Evolutionary conservation across 306 rosid species (phyloP), one percentile per base, ranked within the genome.

Genomic region (Biancaea sappan): DNA sequence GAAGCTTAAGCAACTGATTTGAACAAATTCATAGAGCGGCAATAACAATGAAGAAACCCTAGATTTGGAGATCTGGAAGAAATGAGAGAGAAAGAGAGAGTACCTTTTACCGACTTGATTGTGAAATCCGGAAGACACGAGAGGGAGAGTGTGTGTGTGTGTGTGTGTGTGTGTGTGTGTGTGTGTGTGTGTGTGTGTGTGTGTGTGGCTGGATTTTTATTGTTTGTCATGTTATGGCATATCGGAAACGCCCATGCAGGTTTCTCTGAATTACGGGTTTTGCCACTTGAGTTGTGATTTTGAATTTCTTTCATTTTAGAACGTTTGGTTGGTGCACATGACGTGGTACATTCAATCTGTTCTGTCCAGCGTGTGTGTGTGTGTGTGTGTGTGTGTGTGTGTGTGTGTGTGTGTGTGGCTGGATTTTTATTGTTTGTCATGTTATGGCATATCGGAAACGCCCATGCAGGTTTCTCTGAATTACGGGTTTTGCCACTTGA

Each of bases 1-100:
- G 31, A 75, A 59, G 83, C 43, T 61, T 15, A 38, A 79, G 65
- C 74, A 31, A 50, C 28, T 37, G 18, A 19, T 37, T 57, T 35
- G 22, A 2, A 35, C 35, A 11, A 47, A 69, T 31, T 64, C 41
- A 59, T 19, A 59, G n/a, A 48, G 69, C 25, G 14, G 34, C 66
- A 29, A 11, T 10, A 56, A 54, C 19, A 12, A 26, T 61, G 57
- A 25, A 35, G 43, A 58, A 77, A 78, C 86, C 89, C 87, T 88
- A 82, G 87, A 86, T 86, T 86, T 84, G 82, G 87, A 90, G 84
- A 82, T 84, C 78, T 76, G 44, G 68, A 81, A 35, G 61, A 52
- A 68, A 40, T 48, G 43, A 51, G 35, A 38, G 28, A 52, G 15
- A 44, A 44, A 19, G 14, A 68, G 77, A 62, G 50, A 16, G 47